Evolutionary conservation across 371 early-diverging fungal species (phyloP).

Genomic region (Quaeritorhiza haematococci): DNA sequence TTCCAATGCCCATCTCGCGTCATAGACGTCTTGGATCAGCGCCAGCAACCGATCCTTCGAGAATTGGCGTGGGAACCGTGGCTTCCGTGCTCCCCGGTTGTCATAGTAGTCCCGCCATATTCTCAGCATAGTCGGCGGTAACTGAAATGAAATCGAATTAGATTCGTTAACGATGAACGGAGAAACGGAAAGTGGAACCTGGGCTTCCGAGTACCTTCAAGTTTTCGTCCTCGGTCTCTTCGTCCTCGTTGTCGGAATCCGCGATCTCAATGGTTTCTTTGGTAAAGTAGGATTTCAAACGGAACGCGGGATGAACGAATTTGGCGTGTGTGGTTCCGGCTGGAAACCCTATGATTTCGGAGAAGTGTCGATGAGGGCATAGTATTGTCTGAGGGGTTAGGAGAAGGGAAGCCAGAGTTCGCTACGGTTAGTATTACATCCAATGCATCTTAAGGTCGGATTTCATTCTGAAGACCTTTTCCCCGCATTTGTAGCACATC

Average conservation of each 20-base stretch:
- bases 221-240: constrained; percentile 1
- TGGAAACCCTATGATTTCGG: constrained; percentile 15
- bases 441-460: not conserved
- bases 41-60: constrained; percentile 19
- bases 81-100: constrained; percentile 18
- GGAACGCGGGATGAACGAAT: constrained; percentile 29
- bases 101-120: constrained; percentile 39
- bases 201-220: constrained; percentile 13
- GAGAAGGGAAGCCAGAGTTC: not conserved
- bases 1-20: constrained; percentile 30
- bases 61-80: constrained; percentile 17
- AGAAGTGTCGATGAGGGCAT: constrained; percentile 34
- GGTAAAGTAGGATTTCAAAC: constrained; percentile 27
- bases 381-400: constrained; percentile 24
- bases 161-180: not conserved
- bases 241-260: not conserved
- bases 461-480: constrained; percentile 14
- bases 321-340: constrained; percentile 25
- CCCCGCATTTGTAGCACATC: constrained; percentile 39
- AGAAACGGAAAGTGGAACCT: not conserved
- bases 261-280: constrained; percentile 1
- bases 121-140: constrained; percentile 22
- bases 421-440: not conserved
- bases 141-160: constrained; percentile 7
- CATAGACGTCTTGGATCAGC: constrained; percentile 41